Percentiles rank a stretch among this genome's conserved stretches.
phyloP scores from a whole-genome alignment of 2,329 filamentous ascomycete species.

The Fusarium marasasianum region DNA sequence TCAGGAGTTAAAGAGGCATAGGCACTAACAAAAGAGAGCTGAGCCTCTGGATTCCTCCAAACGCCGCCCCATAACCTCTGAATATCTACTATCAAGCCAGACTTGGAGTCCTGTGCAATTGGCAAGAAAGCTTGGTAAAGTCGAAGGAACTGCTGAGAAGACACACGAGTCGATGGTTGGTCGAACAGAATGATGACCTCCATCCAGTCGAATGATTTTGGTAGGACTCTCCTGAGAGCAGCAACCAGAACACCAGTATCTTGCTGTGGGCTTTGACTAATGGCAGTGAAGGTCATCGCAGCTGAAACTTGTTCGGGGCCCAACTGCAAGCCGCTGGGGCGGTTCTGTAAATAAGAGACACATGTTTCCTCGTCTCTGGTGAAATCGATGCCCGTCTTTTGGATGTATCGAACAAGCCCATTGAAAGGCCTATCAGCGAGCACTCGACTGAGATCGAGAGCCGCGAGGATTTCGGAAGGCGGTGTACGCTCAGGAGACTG shows the following conservation, averaged over 20 bases:
- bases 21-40: slow-evolving; percentile 91
- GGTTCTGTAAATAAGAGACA: slow-evolving; percentile 61
- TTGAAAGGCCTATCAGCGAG: slow-evolving; percentile 67
- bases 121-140: slow-evolving; percentile 83
- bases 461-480: slow-evolving; percentile 76
- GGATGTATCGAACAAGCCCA: slow-evolving; percentile 72
- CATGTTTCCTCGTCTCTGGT: slow-evolving; percentile 80
- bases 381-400: slow-evolving; percentile 76
- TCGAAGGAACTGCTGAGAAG: slow-evolving; percentile 80
- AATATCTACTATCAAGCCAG: slow-evolving; percentile 71
- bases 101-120: slow-evolving; percentile 65
- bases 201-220: slow-evolving; percentile 73
- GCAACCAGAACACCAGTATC: slow-evolving; percentile 67
- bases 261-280: slow-evolving; percentile 65
- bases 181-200: slow-evolving; percentile 84
- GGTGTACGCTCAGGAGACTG: slow-evolving; percentile 63
- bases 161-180: slow-evolving; percentile 77
- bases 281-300: slow-evolving; percentile 74
- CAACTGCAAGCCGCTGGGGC: slow-evolving; percentile 67
- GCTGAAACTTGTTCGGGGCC: slow-evolving; percentile 84
- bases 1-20: slow-evolving; percentile 80
- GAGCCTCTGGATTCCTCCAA: slow-evolving; percentile 87
- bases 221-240: slow-evolving; percentile 69
- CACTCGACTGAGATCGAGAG: slow-evolving; percentile 74
- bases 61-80: slow-evolving; percentile 89